Conservation (phyloP, 176 grass and related monocot genomes). For the Lolium rigidum region DNA sequence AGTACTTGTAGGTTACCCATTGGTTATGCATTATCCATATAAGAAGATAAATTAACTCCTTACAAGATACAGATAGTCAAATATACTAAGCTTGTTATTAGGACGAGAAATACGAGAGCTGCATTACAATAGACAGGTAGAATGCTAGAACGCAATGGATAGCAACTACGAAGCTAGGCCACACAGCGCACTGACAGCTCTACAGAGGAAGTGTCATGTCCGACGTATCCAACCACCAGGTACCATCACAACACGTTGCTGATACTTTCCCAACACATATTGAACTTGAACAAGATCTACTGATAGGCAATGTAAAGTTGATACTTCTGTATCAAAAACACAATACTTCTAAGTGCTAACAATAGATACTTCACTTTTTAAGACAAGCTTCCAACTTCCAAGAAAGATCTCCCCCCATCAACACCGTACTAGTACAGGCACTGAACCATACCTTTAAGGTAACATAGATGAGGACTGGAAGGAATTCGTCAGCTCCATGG, state of each 20-base stretch:
- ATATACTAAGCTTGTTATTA: background rate
- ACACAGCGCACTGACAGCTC: background rate
- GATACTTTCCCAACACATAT: conserved; percentile 23
- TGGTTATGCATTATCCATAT: background rate
- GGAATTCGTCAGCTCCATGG: conserved; percentile 95
- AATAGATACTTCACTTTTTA: conserved; percentile 16
- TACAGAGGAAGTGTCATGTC: background rate
- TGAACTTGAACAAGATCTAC: background rate
- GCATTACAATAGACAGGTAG: conserved; percentile 9
- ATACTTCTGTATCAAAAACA: background rate
- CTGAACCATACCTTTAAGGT: conserved; percentile 80
- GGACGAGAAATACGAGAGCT: background rate
- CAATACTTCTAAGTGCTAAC: background rate
- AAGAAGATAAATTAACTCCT: background rate
- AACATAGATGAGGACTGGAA: conserved; percentile 95
- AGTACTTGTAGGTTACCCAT: background rate
- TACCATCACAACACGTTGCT: background rate
- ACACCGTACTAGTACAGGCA: conserved; percentile 3
- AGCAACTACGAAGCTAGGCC: background rate
- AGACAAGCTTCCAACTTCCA: background rate
- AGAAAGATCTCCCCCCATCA: conserved; percentile 28
- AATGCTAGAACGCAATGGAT: background rate
- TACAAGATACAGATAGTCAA: background rate
- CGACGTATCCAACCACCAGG: background rate
- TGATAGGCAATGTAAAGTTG: background rate